Evolutionary conservation across 1,139 yeast species (phyloP).

Genomic region (Geotrichum bryndzae): DNA sequence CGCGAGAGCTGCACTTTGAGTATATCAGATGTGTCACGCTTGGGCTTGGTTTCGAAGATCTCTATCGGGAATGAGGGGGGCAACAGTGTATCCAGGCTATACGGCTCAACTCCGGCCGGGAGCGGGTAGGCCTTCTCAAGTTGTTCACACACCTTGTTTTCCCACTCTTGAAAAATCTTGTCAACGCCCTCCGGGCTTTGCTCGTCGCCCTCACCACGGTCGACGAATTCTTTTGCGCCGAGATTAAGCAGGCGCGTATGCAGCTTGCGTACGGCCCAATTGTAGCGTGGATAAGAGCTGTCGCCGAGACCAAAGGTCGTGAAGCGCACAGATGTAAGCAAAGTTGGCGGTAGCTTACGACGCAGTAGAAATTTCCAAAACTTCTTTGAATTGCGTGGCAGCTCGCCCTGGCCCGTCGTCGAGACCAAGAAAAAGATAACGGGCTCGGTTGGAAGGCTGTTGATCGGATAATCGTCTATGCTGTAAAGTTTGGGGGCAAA

Average conservation of each 20-base stretch:
- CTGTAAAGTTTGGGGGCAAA: conserved; percentile 43
- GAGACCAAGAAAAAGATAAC: conserved; percentile 67
- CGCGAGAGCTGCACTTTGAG: conserved; percentile 32
- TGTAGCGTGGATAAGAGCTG: conserved; percentile 78
- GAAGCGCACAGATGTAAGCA: conserved; percentile 56
- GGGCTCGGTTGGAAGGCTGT: conserved; percentile 42
- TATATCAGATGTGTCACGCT: conserved; percentile 28
- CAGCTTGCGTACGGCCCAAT: conserved; percentile 76
- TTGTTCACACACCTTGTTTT: conserved; percentile 44
- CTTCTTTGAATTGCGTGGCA: conserved; percentile 68
- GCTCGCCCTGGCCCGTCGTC: conserved; percentile 93
- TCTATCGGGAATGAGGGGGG: conserved; percentile 36
- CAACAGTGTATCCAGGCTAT: conserved; percentile 32
- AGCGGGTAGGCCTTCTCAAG: conserved; percentile 33
- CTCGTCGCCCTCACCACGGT: conserved; percentile 87
- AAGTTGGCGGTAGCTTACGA: conserved; percentile 52
- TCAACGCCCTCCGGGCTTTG: conserved; percentile 75
- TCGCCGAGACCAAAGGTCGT: conserved; percentile 93
- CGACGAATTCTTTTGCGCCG: conserved; percentile 69
- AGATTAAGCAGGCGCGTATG: conserved; percentile 72
- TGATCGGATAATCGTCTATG: conserved; percentile 51
- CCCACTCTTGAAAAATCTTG: conserved; percentile 73
- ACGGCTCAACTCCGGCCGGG: conserved; percentile 24
- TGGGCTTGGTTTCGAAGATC: conserved; percentile 30
- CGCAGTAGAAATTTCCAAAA: conserved; percentile 71